These are phyloP conservation scores for Primulina eburnea DNA, from an alignment of 257 asterid genomes.

Conservation along the genomic window DNA sequence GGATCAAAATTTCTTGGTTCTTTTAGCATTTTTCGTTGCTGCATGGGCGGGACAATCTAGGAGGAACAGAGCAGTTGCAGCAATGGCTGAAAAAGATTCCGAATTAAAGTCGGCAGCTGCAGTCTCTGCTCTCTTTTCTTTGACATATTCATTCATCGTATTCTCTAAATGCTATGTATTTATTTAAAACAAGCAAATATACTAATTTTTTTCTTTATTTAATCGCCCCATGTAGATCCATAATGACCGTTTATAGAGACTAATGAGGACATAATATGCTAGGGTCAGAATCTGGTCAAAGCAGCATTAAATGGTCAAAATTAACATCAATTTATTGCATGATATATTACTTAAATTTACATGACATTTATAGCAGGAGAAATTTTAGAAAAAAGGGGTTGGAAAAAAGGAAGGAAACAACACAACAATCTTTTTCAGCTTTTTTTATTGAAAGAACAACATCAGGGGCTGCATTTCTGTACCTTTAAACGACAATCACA, in stretches of 20 bases:
- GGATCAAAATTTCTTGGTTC: background rate
- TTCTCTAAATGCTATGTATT: background rate
- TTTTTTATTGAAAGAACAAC: constrained; percentile 33
- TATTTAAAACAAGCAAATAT: too few relatives aligned
- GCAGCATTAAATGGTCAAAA: background rate
- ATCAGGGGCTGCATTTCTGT: background rate
- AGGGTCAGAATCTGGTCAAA: too few relatives aligned
- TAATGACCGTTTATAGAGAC: background rate
- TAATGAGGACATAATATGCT: background rate
- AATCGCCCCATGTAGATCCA: background rate
- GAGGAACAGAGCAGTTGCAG: constrained; percentile 34
- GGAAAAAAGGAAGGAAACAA: background rate
- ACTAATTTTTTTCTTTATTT: too few relatives aligned
- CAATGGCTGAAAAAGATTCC: constrained; percentile 28
- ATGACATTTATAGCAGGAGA: constrained; percentile 19
- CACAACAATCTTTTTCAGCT: constrained; percentile 39
- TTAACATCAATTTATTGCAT: background rate
- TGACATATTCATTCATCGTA: background rate
- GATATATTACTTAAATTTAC: background rate
- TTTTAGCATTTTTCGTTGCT: background rate
- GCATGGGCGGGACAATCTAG: constrained; percentile 72
- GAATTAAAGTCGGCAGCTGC: constrained; percentile 41
- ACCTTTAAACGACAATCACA: background rate
- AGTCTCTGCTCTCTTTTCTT: constrained; percentile 30
- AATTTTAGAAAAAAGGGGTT: constrained; percentile 7